phyloP scores from a whole-genome alignment of 441 rosid species.

The Gossypium lobatum region DNA sequence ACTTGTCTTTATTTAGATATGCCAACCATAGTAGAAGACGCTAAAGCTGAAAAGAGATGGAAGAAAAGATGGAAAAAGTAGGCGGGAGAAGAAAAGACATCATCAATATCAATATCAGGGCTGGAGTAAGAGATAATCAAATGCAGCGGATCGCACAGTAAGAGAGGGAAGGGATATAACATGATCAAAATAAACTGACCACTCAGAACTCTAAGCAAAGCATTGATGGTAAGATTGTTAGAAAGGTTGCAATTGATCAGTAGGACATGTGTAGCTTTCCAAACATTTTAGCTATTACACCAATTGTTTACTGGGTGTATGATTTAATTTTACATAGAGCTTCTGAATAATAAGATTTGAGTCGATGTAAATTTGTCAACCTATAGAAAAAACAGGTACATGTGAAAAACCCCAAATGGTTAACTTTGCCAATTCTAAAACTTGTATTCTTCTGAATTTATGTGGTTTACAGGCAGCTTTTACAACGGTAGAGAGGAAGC shows the following conservation, averaged over 20 bases:
- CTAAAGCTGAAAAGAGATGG: conserved; percentile 10
- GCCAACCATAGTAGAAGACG: conserved; percentile 20
- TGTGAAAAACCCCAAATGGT: neutral
- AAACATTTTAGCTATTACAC: neutral
- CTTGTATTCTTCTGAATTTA: neutral
- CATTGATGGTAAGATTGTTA: neutral
- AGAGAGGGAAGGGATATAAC: no score
- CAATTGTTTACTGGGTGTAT: neutral
- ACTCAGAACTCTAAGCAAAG: neutral
- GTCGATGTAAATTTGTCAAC: neutral
- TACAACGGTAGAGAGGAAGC: neutral
- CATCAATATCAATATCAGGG: neutral
- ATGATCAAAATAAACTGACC: neutral
- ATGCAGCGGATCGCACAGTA: neutral
- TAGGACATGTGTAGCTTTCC: neutral
- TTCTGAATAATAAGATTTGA: neutral
- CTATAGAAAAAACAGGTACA: neutral
- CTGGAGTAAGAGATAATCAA: neutral
- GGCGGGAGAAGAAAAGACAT: conserved; percentile 13
- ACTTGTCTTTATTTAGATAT: conserved; percentile 11
- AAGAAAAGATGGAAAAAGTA: conserved; percentile 16
- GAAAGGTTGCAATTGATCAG: neutral
- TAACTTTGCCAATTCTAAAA: neutral
- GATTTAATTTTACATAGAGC: no score
- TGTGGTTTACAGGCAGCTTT: neutral